These are phyloP conservation scores for Posidonia oceanica DNA, from an alignment of 116 monocot genomes.

Conservation along the genomic window DNA sequence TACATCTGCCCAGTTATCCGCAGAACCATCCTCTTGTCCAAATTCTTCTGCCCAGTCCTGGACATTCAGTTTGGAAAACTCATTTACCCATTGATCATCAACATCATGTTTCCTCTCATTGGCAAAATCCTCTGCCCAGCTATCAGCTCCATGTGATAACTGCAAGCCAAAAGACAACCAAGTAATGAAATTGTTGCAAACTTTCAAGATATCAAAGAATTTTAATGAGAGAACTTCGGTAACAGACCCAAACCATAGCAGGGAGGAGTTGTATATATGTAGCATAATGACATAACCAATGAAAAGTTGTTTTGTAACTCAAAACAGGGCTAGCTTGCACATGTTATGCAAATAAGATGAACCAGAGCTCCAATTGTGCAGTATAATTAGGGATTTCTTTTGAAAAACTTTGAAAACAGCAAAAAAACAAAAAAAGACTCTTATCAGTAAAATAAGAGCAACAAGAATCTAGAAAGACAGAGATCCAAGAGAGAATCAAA, in stretches of 20 bases:
- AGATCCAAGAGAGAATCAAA: too few species aligned
- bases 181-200: neutral
- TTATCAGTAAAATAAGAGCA: neutral
- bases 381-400: too few species aligned
- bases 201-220: neutral
- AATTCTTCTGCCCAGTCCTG: slow-evolving; percentile 93
- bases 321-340: too few species aligned
- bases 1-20: slow-evolving; percentile 72
- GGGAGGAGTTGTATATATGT: neutral
- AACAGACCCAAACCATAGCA: neutral
- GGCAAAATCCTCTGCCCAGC: slow-evolving; percentile 73
- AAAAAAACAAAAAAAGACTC: neutral
- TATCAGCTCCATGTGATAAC: slow-evolving; percentile 60
- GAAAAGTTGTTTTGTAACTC: too few species aligned
- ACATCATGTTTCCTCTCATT: slow-evolving; percentile 28
- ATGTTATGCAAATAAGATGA: too few species aligned
- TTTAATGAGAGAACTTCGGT: neutral
- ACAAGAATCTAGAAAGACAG: too few species aligned
- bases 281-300: too few species aligned
- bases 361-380: too few species aligned
- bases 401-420: too few species aligned
- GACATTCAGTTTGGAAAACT: slow-evolving; percentile 88
- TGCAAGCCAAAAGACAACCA: slow-evolving; percentile 11
- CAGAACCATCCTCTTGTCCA: slow-evolving; percentile 51
- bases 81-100: slow-evolving; percentile 73